Conservation (phyloP, 495 filamentous ascomycete species). For the Penicillium egyptiacum region DNA sequence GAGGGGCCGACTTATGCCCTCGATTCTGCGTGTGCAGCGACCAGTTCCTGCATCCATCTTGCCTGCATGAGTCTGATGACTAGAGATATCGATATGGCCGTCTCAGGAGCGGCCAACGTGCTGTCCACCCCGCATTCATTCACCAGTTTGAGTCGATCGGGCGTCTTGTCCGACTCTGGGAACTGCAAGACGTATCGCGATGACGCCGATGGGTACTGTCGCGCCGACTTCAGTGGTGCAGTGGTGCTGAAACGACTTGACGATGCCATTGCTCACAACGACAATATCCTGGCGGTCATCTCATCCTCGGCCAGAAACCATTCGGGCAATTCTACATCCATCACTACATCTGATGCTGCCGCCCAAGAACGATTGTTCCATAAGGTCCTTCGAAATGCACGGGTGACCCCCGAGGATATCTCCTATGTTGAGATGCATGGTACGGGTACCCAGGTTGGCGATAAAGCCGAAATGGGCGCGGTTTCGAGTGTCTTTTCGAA, state of each 20-base stretch:
- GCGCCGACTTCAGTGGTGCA: slow-evolving; percentile 49
- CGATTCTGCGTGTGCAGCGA: neutral
- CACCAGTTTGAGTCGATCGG: slow-evolving; percentile 63
- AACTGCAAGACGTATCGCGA: slow-evolving; percentile 70
- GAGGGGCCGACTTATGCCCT: neutral
- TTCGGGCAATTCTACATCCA: slow-evolving; percentile 42
- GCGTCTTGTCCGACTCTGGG: slow-evolving; percentile 68
- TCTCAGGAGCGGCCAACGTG: slow-evolving; percentile 68
- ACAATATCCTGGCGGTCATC: slow-evolving; percentile 46
- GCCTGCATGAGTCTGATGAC: slow-evolving; percentile 68
- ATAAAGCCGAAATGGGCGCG: slow-evolving; percentile 13
- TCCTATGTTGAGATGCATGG: slow-evolving; percentile 54
- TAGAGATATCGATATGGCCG: slow-evolving; percentile 68
- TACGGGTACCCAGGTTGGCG: slow-evolving; percentile 48
- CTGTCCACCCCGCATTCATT: slow-evolving; percentile 72
- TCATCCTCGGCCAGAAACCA: slow-evolving; percentile 42
- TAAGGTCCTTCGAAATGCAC: slow-evolving; percentile 42
- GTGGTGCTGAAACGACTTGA: slow-evolving; percentile 47
- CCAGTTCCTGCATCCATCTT: slow-evolving; percentile 55
- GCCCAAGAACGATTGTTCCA: slow-evolving; percentile 47
- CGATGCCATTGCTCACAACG: slow-evolving; percentile 49
- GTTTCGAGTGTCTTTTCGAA: neutral
- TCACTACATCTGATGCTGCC: slow-evolving; percentile 50
- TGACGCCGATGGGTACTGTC: slow-evolving; percentile 70
- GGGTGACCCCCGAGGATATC: slow-evolving; percentile 49